phyloP scores from a whole-genome alignment of 2,329 filamentous ascomycete genomes.

The Colletotrichum navitas region DNA sequence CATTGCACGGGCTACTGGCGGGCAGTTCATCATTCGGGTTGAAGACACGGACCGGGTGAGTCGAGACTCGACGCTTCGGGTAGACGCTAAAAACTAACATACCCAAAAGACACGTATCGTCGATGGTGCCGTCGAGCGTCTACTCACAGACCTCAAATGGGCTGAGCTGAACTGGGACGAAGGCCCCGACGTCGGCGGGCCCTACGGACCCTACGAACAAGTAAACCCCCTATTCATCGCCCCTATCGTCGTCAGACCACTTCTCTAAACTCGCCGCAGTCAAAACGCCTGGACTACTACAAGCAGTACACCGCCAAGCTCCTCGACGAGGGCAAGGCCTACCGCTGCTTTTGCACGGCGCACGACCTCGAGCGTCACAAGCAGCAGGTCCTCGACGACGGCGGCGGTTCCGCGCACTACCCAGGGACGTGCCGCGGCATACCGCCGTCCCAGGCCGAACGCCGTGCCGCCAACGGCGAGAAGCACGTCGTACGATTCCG shows the following conservation, averaged over 20 bases:
- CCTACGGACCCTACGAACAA: conserved; percentile 88
- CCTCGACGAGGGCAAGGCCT: conserved; percentile 79
- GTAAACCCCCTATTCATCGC: conserved; percentile 58
- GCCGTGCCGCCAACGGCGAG: conserved; percentile 77
- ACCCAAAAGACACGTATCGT: conserved; percentile 81
- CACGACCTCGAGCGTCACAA: conserved; percentile 78
- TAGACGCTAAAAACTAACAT: conserved; percentile 7
- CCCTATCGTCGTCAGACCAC: neutral
- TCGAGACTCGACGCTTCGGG: neutral
- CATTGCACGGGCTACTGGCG: conserved; percentile 86
- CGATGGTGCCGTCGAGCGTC: conserved; percentile 79
- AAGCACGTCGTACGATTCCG: conserved; percentile 83
- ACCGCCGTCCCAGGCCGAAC: conserved; percentile 74
- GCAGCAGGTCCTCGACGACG: conserved; percentile 68
- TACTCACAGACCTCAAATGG: conserved; percentile 88
- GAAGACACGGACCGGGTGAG: conserved; percentile 94
- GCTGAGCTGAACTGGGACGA: conserved; percentile 94
- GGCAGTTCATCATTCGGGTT: conserved; percentile 90
- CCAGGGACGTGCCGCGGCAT: conserved; percentile 79
- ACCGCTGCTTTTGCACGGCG: conserved; percentile 91
- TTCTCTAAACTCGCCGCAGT: conserved; percentile 61
- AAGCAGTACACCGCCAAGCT: conserved; percentile 76
- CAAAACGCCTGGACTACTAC: conserved; percentile 82
- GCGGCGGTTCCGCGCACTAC: conserved; percentile 59
- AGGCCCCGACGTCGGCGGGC: conserved; percentile 86